Conservation (phyloP, 2,329 filamentous ascomycete genomes). For the Myriosclerotinia curreyana region DNA sequence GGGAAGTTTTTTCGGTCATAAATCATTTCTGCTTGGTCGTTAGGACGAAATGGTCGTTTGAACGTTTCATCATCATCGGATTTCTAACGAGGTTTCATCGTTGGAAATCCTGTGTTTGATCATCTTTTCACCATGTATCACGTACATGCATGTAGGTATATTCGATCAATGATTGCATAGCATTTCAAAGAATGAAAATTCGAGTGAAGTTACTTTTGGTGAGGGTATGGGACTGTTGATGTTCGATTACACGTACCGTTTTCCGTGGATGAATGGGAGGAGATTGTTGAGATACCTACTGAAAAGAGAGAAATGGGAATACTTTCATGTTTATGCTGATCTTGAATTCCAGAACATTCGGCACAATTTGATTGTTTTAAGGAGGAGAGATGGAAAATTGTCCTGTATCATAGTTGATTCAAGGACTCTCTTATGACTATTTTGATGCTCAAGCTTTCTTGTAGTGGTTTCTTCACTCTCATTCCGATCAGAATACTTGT, state of each 20-base stretch:
- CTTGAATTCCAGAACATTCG: neutral
- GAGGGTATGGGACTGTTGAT: neutral
- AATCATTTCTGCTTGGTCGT: neutral
- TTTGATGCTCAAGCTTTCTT: neutral
- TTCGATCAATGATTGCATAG: neutral
- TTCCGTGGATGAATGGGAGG: neutral
- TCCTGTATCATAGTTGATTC: slow-evolving; percentile 10
- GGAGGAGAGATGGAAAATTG: neutral
- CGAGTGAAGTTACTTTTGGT: neutral
- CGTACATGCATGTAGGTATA: neutral
- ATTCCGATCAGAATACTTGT: neutral
- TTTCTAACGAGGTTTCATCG: neutral
- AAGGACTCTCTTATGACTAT: neutral
- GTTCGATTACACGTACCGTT: neutral
- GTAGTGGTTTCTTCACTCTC: neutral
- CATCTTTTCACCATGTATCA: neutral
- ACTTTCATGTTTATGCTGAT: neutral
- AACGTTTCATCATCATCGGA: neutral
- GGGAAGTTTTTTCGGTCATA: neutral
- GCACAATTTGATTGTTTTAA: neutral
- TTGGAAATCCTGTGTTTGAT: slow-evolving; percentile 1
- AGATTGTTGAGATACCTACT: neutral
- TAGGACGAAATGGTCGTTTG: neutral
- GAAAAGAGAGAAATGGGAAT: neutral
- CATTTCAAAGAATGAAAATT: neutral